These are phyloP conservation scores for Albizia julibrissin DNA, from an alignment of 306 rosid species.

Conservation along the genomic window DNA sequence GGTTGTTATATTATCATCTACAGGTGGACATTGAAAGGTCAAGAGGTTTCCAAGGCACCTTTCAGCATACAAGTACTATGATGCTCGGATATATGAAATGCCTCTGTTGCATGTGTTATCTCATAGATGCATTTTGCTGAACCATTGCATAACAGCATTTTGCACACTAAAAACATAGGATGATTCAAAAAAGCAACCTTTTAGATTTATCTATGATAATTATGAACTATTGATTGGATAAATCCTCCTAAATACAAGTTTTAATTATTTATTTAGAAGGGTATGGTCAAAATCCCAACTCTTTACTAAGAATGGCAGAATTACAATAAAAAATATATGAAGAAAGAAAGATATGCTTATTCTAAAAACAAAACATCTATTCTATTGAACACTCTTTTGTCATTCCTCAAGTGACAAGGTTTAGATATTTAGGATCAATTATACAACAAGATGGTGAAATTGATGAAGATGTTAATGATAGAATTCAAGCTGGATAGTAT, in stretches of 20 bases:
- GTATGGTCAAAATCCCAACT: background rate
- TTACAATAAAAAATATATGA: background rate
- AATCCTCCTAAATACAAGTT: background rate
- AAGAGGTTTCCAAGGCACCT: background rate
- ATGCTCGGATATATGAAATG: background rate
- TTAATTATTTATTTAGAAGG: background rate
- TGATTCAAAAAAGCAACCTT: background rate
- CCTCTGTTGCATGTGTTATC: background rate
- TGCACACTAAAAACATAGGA: background rate
- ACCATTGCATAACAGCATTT: background rate
- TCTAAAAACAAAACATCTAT: background rate
- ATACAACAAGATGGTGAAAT: too few species aligned
- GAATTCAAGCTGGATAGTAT: too few species aligned
- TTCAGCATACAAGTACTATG: background rate
- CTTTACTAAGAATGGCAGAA: background rate
- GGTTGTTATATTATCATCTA: background rate
- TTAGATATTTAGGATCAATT: too few species aligned
- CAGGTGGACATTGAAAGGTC: background rate
- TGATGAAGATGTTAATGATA: too few species aligned
- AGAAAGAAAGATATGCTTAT: background rate
- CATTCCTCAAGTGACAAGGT: too few species aligned
- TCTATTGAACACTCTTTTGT: too few species aligned
- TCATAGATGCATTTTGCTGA: background rate
- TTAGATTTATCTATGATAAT: background rate
- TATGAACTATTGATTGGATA: background rate